A percentile compares a stretch with the other conserved stretches of the same genome.
Conservation (phyloP, 805 yeast genomes). For the Ogataea nonfermentans region DNA sequence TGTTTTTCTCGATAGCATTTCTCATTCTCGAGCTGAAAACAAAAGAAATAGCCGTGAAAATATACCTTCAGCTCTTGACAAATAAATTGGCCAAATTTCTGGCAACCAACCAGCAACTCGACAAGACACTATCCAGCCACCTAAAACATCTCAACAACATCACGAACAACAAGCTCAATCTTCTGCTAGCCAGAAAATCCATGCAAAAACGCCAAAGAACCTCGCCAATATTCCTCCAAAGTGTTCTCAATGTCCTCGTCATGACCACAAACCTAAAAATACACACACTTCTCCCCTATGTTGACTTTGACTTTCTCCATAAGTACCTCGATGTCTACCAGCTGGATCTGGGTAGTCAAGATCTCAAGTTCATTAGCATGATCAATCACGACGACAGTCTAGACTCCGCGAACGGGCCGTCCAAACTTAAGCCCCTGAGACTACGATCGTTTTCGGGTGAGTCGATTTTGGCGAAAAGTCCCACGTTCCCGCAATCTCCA, state of each 20-base stretch:
- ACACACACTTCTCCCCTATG: conserved; percentile 16
- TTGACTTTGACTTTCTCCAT: conserved; percentile 19
- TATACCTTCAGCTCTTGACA: conserved; percentile 19
- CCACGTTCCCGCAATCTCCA: conserved; percentile 3
- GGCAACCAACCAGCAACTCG: conserved; percentile 16
- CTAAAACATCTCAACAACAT: conserved; percentile 12
- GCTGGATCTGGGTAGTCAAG: conserved; percentile 24
- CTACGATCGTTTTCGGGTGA: conserved; percentile 25
- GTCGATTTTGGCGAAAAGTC: conserved; percentile 2
- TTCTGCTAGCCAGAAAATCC: conserved; percentile 3
- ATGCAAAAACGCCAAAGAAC: conserved; percentile 4
- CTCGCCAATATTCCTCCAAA: conserved; percentile 16
- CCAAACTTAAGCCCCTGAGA: conserved; percentile 20
- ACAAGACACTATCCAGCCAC: conserved; percentile 12
- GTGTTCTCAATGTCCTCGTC: conserved; percentile 21
- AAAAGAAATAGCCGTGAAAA: conserved; percentile 18
- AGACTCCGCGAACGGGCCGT: conserved; percentile 1
- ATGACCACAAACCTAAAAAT: conserved; percentile 20
- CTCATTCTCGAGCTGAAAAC: conserved; percentile 19
- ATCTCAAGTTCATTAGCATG: conserved; percentile 22
- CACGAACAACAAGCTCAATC: conserved; percentile 12
- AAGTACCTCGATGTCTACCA: conserved; percentile 27
- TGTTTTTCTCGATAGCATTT: conserved; percentile 17
- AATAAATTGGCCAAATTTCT: conserved; percentile 20
- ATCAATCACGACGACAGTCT: conserved; percentile 20